Conservation (phyloP, 768 basidiomycete genomes). For the Rhodotorula sphaerocarpa region DNA sequence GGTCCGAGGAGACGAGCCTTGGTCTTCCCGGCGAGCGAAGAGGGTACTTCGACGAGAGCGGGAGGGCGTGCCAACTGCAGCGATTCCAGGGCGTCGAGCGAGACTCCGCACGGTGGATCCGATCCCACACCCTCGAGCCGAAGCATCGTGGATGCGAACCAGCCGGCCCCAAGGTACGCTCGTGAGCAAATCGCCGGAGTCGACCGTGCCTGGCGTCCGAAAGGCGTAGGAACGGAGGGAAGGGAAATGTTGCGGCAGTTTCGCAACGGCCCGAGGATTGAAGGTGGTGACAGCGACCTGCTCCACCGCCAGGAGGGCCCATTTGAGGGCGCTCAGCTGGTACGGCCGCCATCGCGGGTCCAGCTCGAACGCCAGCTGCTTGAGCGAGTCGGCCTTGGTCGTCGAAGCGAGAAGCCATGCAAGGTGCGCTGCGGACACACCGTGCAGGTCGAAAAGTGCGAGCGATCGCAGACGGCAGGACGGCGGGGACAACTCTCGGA, state of each 20-base stretch:
- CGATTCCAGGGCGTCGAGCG: too few relatives aligned
- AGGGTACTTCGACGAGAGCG: too few relatives aligned
- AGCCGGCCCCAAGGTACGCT: not conserved
- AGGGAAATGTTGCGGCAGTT: conserved; percentile 11
- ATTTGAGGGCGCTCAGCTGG: conserved; percentile 4
- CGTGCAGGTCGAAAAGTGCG: not conserved
- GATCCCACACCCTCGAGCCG: too few relatives aligned
- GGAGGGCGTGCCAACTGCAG: too few relatives aligned
- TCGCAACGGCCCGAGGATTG: not conserved
- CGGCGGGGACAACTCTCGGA: conserved; percentile 16
- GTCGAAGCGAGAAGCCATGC: conserved; percentile 16
- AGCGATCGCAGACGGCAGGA: not conserved
- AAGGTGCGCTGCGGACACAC: conserved; percentile 4
- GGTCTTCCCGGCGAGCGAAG: too few relatives aligned
- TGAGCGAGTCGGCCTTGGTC: conserved; percentile 19
- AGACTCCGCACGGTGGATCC: too few relatives aligned
- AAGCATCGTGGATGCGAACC: too few relatives aligned
- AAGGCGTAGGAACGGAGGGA: conserved; percentile 7
- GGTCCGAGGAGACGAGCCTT: too few relatives aligned
- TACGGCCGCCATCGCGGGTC: not conserved
- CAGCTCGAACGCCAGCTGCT: conserved; percentile 14
- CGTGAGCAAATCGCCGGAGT: not conserved
- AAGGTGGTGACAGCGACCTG: not conserved
- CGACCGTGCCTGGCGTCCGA: not conserved
- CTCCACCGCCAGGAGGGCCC: conserved; percentile 10